Percentiles rank a stretch among this genome's conserved stretches.
Evolutionary conservation across 192 early-diverging fungal genomes (phyloP).

Genomic region (Umbelopsis sp.): DNA sequence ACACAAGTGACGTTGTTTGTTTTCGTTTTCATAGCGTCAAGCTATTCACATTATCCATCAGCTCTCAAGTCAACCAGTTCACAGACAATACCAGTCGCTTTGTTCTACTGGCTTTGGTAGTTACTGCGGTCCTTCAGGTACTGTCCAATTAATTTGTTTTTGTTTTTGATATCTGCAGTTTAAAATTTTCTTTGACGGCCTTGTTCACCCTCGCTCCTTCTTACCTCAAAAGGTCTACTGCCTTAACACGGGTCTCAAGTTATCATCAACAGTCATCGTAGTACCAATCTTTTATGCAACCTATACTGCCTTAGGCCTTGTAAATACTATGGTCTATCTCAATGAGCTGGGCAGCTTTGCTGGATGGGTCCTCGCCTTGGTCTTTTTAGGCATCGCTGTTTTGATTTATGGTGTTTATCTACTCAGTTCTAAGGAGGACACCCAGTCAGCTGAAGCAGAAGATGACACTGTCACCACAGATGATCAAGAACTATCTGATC

Average conservation of each 20-base stretch:
- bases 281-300: slow-evolving; percentile 53
- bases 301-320: slow-evolving; percentile 49
- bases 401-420: slow-evolving; percentile 49
- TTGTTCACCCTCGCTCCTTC: neutral
- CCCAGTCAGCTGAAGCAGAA: neutral
- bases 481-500: neutral
- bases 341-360: slow-evolving; percentile 42
- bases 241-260: slow-evolving; percentile 49
- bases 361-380: slow-evolving; percentile 41
- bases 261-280: slow-evolving; percentile 50
- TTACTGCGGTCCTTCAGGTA: slow-evolving; percentile 52
- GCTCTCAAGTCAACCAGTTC: slow-evolving; percentile 40
- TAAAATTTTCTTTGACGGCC: neutral
- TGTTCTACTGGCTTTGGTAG: slow-evolving; percentile 42
- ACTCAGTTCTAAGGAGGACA: slow-evolving; percentile 20
- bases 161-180: neutral
- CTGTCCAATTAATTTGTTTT: neutral
- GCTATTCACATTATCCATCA: slow-evolving; percentile 28
- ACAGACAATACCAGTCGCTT: slow-evolving; percentile 46
- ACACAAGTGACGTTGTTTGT: neutral
- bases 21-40: slow-evolving; percentile 22
- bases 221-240: slow-evolving; percentile 45
- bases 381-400: slow-evolving; percentile 43
- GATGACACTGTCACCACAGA: neutral
- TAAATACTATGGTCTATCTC: slow-evolving; percentile 53